Evolutionary conservation across 148 eudicot species (phyloP), one percentile per base, ranked within the genome.

Genomic region (Salicornia ramosissima): DNA sequence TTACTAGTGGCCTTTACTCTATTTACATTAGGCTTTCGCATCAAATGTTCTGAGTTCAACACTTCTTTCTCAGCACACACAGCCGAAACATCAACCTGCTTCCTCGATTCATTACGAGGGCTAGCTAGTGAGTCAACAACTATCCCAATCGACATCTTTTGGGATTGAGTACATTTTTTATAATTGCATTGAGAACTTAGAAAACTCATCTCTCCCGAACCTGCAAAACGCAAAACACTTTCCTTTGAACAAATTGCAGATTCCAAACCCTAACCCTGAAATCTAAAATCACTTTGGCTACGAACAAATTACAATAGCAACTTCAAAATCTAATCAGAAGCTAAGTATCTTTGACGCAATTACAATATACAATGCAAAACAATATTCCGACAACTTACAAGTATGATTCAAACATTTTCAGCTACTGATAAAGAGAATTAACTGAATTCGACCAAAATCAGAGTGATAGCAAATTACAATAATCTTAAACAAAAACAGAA

Each of bases 131-230:
- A 80, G 65, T 80, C 88, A 19, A 77, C 81, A 60, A 81, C 72
- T 61, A 93, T 75, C 52, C 95, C 96, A 61, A 90, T 86, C 10
- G 98, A 93, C 68, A 90, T 83, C 85, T 93, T 93, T 78, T 84
- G 80, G 28, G 96, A 80, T 65, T 85, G 92, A 68, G 92, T 84
- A 73, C 78, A 69, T 59, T 65, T 70, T 14, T 71, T 85, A 74
- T 77, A 43, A 74, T 85, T 85, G 78, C 82, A 84, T 59, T 78
- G 79, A 51, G 84, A 80, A 80, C 90, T 88, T 64, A 70, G 80
- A 73, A 53, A 76, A 75, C 85, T 87, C 82, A 74, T 76, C 34
- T 21, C 74, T 33, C 60, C 81, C 96, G 86, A 80, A 43, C 79
- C 80, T 71, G 65, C 29, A 79, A 39, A 21, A 26, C 19, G 67